These are phyloP conservation scores for Ophiocordyceps camponoti-leonardi DNA, from an alignment of 2,329 filamentous ascomycete genomes.

Conservation along the genomic window DNA sequence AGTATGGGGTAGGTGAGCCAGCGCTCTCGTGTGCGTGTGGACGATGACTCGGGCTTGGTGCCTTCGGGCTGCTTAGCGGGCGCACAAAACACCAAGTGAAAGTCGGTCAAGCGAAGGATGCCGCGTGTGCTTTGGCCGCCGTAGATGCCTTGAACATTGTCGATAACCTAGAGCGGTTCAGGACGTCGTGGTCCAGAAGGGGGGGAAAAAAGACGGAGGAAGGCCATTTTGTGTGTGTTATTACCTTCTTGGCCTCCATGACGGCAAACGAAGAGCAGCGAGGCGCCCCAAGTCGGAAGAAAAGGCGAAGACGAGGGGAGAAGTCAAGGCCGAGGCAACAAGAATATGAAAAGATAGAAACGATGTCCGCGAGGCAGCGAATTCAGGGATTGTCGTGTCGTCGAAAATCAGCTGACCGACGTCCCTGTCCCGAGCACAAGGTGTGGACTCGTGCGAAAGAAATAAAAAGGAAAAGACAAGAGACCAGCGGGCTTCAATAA, in stretches of 20 bases:
- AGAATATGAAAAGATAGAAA: not conserved
- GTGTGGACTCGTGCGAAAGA: not conserved
- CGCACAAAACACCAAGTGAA: conserved; percentile 39
- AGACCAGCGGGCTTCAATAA: not conserved
- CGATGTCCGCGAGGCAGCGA: not conserved
- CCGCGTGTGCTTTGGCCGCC: conserved; percentile 38
- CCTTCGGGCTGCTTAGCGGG: conserved; percentile 16
- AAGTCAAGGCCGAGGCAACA: not conserved
- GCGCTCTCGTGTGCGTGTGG: conserved; percentile 39
- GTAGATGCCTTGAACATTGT: conserved; percentile 43
- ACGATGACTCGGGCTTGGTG: conserved; percentile 7
- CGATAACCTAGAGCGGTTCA: conserved; percentile 21
- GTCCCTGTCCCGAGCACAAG: not conserved
- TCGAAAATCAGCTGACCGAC: not conserved
- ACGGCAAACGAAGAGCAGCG: conserved; percentile 1
- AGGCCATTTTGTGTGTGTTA: conserved; percentile 2
- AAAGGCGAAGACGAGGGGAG: not conserved
- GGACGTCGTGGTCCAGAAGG: not conserved
- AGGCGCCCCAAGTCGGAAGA: not conserved
- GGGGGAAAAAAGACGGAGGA: not conserved
- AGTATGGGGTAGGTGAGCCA: conserved; percentile 97
- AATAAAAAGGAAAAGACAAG: not conserved
- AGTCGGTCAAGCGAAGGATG: conserved; percentile 43
- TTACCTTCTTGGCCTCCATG: conserved; percentile 26
- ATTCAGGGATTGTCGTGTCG: not conserved